phyloP scores from a whole-genome alignment of 768 basidiomycete genomes.

The Dioszegia crocea region DNA sequence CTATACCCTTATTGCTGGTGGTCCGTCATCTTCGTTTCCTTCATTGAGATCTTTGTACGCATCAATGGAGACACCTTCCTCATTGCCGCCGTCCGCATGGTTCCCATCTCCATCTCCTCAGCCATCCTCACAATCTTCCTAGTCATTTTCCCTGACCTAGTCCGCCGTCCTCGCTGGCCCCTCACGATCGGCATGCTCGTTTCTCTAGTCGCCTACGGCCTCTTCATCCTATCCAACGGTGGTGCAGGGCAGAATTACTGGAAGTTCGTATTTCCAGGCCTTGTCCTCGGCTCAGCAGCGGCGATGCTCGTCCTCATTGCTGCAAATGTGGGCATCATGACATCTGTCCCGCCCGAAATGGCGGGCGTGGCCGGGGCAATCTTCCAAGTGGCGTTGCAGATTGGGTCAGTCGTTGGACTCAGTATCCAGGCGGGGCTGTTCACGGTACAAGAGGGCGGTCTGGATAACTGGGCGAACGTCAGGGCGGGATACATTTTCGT shows the following conservation, averaged over 20 bases:
- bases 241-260: constrained; percentile 24
- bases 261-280: constrained; percentile 31
- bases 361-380: constrained; percentile 45
- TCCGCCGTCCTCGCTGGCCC: constrained; percentile 17
- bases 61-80: constrained; percentile 26
- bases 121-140: constrained; percentile 20
- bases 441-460: constrained; percentile 16
- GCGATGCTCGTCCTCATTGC: constrained; percentile 22
- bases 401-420: constrained; percentile 54
- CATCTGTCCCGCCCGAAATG: constrained; percentile 36
- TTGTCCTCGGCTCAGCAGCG: constrained; percentile 27
- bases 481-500: constrained; percentile 16
- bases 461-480: constrained; percentile 19
- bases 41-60: constrained; percentile 27
- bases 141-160: not conserved
- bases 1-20: constrained; percentile 43
- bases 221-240: constrained; percentile 23
- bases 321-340: constrained; percentile 39
- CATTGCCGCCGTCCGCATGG: constrained; percentile 38
- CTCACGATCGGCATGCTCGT: constrained; percentile 57
- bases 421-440: constrained; percentile 53
- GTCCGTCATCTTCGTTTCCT: constrained; percentile 26
- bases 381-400: constrained; percentile 42
- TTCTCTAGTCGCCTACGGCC: constrained; percentile 60
- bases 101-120: constrained; percentile 36